Evolutionary conservation across 352 stramenopile genomes (phyloP).

Genomic region (Phytophthora europaea): DNA sequence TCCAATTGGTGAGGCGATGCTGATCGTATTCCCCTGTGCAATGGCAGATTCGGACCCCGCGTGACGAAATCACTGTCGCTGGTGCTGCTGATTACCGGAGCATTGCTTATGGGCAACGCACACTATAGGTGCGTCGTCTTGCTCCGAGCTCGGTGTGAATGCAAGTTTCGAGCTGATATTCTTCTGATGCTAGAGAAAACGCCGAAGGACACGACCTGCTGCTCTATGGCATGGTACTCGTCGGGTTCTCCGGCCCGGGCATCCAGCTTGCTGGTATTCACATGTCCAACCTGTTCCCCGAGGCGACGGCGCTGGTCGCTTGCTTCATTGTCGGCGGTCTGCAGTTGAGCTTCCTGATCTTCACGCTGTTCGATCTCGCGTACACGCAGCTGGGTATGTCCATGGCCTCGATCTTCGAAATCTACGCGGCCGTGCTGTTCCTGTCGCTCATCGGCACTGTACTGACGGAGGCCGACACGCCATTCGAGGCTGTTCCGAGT

Average conservation of each 20-base stretch:
- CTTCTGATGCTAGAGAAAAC: conserved; percentile 26
- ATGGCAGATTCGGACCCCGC: conserved; percentile 57
- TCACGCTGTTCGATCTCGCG: conserved; percentile 67
- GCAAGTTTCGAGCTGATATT: background rate
- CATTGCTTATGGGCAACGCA: conserved; percentile 61
- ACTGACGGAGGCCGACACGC: conserved; percentile 65
- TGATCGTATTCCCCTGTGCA: conserved; percentile 3
- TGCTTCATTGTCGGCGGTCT: conserved; percentile 79
- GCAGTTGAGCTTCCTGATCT: conserved; percentile 80
- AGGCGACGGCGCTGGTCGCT: conserved; percentile 71
- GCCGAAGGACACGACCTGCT: conserved; percentile 51
- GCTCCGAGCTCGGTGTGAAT: background rate
- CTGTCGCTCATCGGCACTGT: conserved; percentile 63
- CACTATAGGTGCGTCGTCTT: conserved; percentile 41
- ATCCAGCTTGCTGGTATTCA: conserved; percentile 80
- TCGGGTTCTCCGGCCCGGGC: conserved; percentile 71
- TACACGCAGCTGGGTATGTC: conserved; percentile 52
- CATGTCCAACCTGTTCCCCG: conserved; percentile 80
- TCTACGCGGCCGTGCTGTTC: conserved; percentile 62
- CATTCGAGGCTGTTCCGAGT: conserved; percentile 41
- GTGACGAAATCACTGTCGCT: conserved; percentile 66
- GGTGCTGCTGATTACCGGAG: conserved; percentile 54
- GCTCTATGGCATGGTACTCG: conserved; percentile 68
- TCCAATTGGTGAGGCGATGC: background rate
- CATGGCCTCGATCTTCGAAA: conserved; percentile 58